A percentile compares a stretch with the other conserved stretches of the same genome.
These are phyloP conservation scores for Daldinia loculata DNA, from an alignment of 495 filamentous ascomycete species.

Conservation along the genomic window DNA sequence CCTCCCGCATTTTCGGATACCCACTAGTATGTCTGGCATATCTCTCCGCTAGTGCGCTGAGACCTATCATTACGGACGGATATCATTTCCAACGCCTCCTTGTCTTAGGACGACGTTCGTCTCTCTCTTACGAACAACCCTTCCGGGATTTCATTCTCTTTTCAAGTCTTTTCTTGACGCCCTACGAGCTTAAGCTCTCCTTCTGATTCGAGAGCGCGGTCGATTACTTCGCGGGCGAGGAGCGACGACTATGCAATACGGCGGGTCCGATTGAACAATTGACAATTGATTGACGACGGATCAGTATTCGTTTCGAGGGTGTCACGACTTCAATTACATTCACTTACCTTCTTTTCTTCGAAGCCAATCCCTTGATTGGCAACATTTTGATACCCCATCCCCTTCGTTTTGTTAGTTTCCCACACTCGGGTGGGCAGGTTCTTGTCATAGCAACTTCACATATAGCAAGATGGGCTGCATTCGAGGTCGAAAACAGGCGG, in stretches of 20 bases:
- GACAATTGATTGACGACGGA: slow-evolving; percentile 47
- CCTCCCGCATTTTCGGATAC: slow-evolving; percentile 22
- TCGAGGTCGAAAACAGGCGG: slow-evolving; percentile 67
- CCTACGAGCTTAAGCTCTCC: slow-evolving; percentile 23
- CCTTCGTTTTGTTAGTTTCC: slow-evolving; percentile 29
- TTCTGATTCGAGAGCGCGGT: slow-evolving; percentile 50
- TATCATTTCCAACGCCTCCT: slow-evolving; percentile 26
- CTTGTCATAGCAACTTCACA: slow-evolving; percentile 17
- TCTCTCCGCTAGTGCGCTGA: slow-evolving; percentile 26
- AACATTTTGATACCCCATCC: slow-evolving; percentile 47
- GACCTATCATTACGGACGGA: slow-evolving; percentile 34
- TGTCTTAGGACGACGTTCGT: slow-evolving; percentile 25
- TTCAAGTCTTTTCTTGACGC: slow-evolving; percentile 15
- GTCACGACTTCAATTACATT: slow-evolving; percentile 32
- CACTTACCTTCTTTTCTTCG: slow-evolving; percentile 39
- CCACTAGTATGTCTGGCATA: slow-evolving; percentile 36
- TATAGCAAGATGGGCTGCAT: slow-evolving; percentile 72
- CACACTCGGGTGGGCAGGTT: slow-evolving; percentile 21
- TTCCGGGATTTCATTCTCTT: slow-evolving; percentile 26
- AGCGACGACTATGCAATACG: slow-evolving; percentile 59
- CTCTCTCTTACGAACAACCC: slow-evolving; percentile 28
- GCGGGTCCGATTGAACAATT: slow-evolving; percentile 50
- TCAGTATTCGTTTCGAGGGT: neutral
- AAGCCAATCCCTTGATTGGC: slow-evolving; percentile 25
- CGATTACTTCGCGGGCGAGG: slow-evolving; percentile 65